A percentile compares a stretch with the other conserved stretches of the same genome.
Conservation (phyloP, 2,329 filamentous ascomycete species). For the Pleoardoris graminearum region DNA sequence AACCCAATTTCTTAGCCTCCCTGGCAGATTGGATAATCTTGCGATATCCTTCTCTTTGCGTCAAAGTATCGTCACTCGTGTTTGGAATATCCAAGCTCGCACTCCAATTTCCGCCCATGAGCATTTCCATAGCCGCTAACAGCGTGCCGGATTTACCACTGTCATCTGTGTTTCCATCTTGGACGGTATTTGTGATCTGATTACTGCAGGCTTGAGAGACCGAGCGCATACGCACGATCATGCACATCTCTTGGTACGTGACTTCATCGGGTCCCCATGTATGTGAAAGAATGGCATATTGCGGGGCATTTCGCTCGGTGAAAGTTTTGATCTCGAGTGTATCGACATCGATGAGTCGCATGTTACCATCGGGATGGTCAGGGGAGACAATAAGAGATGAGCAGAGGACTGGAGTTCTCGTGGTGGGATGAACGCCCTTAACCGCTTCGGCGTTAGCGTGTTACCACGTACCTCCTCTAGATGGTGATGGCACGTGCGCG, state of each 20-base stretch:
- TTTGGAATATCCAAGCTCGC: constrained; percentile 9
- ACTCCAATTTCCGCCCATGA: constrained; percentile 18
- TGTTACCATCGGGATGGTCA: constrained; percentile 12
- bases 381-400: neutral
- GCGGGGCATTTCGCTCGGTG: constrained; percentile 24
- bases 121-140: constrained; percentile 25
- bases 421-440: neutral
- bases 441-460: neutral
- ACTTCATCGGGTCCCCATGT: constrained; percentile 27
- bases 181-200: neutral
- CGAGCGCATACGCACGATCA: constrained; percentile 21
- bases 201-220: constrained; percentile 10
- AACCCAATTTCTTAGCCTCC: constrained; percentile 15
- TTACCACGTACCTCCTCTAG: neutral
- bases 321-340: constrained; percentile 27
- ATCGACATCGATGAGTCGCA: constrained; percentile 32
- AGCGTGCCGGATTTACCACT: constrained; percentile 13
- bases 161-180: neutral
- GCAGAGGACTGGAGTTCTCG: neutral
- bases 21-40: constrained; percentile 23
- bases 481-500: no score
- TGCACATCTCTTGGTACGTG: constrained; percentile 21
- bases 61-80: constrained; percentile 19
- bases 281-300: constrained; percentile 30
- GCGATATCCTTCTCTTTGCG: constrained; percentile 20